Evolutionary conservation across 768 basidiomycete genomes (phyloP), one percentile per base, ranked within the genome.

Genomic region (Royoungia palumana): DNA sequence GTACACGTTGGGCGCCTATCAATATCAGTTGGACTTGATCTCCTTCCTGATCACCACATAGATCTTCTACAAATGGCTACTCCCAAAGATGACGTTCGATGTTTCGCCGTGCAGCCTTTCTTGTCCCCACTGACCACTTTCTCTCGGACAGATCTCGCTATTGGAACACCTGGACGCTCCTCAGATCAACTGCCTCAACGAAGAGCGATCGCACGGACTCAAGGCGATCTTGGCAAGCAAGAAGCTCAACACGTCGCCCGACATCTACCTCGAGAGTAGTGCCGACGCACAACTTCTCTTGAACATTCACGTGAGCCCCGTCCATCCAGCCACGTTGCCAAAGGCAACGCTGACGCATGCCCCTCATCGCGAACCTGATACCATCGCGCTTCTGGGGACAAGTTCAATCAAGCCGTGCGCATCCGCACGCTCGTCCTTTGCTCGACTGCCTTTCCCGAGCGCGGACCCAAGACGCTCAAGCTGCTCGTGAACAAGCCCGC

Each of bases 351-450:
- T n/a, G n/a, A 28, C 8, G 11, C 16, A 7, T 14, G 2, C 4
- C 5, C 32, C n/a, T 19, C 32, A 49, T 38, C 12, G 16, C 27
- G 2, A 28, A 9, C 27, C 11, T 28, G 27, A 28, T 28, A 28
- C 11, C 24, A 25, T 25, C 24, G 4, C 24, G 24, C 24, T 25
- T 25, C 28, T 11, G 21, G 16, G 19, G 9, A 8, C 44, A 19
- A 85, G 85, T 87, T 87, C 70, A 83, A 85, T 61, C 84, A 85
- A 66, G 65, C 75, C 21, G 85, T 87, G 35, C 77, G 79, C 53
- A 65, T 88, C 41, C 80, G 79, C 49, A 77, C 80, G 30, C 70
- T 89, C 54, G 68, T 78, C 46, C 62, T 89, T 34, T 72, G 73
- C 22, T 70, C 76, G 10, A 54, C 67, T 20, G 59, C 56, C 12